Percentiles rank a stretch among this genome's conserved stretches.
These are phyloP conservation scores for Sporothrix sp. DNA, from an alignment of 2,329 filamentous ascomycete species.

Conservation along the genomic window DNA sequence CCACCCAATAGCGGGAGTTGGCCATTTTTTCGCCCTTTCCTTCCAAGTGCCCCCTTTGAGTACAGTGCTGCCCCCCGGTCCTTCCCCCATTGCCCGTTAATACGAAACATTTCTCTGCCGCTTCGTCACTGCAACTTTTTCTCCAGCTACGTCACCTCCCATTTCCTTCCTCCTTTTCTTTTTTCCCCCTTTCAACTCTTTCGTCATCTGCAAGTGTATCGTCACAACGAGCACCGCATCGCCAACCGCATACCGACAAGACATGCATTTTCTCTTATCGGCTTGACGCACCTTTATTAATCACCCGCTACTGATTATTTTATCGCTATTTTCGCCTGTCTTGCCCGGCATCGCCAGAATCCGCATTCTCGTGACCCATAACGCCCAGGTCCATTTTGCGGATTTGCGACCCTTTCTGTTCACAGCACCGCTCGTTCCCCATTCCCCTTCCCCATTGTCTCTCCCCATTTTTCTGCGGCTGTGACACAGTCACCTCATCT, in stretches of 20 bases:
- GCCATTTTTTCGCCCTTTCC: neutral
- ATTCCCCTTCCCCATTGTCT: neutral
- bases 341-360: neutral
- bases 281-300: neutral
- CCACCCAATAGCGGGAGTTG: neutral
- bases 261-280: neutral
- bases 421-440: neutral
- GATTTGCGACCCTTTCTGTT: neutral
- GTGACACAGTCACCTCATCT: too few relatives aligned
- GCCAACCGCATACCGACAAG: slow-evolving; percentile 1
- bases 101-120: slow-evolving; percentile 7
- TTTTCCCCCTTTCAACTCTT: slow-evolving; percentile 13
- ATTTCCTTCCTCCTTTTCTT: neutral
- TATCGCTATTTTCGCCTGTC: neutral
- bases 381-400: neutral
- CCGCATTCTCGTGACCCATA: slow-evolving; percentile 1
- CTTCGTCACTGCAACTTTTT: slow-evolving; percentile 14
- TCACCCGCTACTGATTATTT: neutral
- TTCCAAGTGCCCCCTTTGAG: neutral
- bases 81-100: slow-evolving; percentile 12
- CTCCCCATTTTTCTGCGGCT: neutral
- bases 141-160: slow-evolving; percentile 20
- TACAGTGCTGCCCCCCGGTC: slow-evolving; percentile 2
- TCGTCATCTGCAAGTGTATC: slow-evolving; percentile 10
- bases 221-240: slow-evolving; percentile 7